Percentiles rank a stretch among this genome's conserved stretches.
These are phyloP conservation scores for Backusella sp. DNA, from an alignment of 192 early-diverging fungal genomes.

Conservation along the genomic window DNA sequence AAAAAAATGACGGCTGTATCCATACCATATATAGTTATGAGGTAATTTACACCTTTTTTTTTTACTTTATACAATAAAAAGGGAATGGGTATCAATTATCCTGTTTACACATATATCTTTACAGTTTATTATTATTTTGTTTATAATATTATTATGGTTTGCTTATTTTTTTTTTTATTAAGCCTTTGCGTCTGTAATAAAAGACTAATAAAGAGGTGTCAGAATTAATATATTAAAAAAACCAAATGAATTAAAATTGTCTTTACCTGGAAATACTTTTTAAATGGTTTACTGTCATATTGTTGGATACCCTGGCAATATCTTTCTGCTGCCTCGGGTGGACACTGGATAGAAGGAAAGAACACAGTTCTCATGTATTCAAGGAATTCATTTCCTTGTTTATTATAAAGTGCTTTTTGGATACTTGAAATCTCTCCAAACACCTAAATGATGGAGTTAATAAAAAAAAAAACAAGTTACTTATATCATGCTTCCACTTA, in stretches of 20 bases:
- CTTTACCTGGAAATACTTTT: constrained; percentile 70
- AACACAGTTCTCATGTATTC: constrained; percentile 60
- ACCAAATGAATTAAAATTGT: neutral
- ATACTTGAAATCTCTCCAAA: constrained; percentile 57
- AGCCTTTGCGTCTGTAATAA: neutral
- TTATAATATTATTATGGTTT: neutral
- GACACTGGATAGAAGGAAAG: constrained; percentile 68
- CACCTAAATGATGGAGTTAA: constrained; percentile 22
- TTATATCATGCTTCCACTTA: constrained; percentile 26
- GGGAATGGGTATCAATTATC: no score
- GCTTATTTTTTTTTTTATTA: neutral
- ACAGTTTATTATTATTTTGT: neutral
- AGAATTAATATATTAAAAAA: neutral
- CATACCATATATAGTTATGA: neutral
- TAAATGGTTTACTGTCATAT: constrained; percentile 63
- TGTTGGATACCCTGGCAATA: constrained; percentile 76
- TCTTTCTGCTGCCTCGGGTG: constrained; percentile 58
- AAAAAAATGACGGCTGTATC: neutral
- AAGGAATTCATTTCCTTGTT: constrained; percentile 58
- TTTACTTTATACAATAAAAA: no score
- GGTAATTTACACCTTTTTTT: neutral
- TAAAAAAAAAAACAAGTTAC: neutral
- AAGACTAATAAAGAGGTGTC: neutral
- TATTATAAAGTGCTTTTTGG: constrained; percentile 51
- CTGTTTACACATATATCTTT: neutral